Percentiles rank a stretch among this genome's conserved stretches.
Evolutionary conservation across 768 basidiomycete species (phyloP).

Genomic region (Russula abietina): DNA sequence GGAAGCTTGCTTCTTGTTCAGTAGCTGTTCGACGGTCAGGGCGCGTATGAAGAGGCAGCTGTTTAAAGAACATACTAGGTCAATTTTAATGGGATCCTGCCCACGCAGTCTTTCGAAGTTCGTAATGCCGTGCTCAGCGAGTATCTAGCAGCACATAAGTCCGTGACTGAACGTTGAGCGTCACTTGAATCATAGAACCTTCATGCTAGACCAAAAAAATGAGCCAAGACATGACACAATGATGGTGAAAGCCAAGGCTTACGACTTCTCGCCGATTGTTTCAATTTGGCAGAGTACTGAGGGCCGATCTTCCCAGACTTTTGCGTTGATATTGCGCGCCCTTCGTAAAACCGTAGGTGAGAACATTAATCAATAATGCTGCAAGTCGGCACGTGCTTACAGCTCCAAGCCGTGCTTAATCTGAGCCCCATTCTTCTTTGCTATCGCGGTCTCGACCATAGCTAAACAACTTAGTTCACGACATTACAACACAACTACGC

Average conservation of each 20-base stretch:
- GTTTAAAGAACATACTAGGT: slow-evolving; percentile 41
- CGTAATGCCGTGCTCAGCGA: slow-evolving; percentile 67
- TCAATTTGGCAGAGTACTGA: slow-evolving; percentile 81
- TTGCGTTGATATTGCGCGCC: slow-evolving; percentile 69
- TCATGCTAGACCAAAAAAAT: slow-evolving; percentile 22
- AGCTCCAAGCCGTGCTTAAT: slow-evolving; percentile 71
- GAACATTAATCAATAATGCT: neutral
- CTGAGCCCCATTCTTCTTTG: slow-evolving; percentile 57
- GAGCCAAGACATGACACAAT: neutral
- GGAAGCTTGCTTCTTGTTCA: slow-evolving; percentile 24
- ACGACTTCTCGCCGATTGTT: slow-evolving; percentile 92
- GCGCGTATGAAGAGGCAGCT: neutral
- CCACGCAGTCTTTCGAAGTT: slow-evolving; percentile 51
- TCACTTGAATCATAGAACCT: slow-evolving; percentile 24
- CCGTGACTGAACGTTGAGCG: slow-evolving; percentile 17
- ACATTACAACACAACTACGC: neutral
- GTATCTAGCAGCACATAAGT: slow-evolving; percentile 41
- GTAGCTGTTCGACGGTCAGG: slow-evolving; percentile 17
- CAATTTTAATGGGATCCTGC: slow-evolving; percentile 56
- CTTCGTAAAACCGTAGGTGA: slow-evolving; percentile 34
- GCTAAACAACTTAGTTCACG: slow-evolving; percentile 38
- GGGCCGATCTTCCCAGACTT: slow-evolving; percentile 88
- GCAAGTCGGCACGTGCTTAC: slow-evolving; percentile 35
- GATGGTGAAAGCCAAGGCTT: slow-evolving; percentile 30
- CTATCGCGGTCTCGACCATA: slow-evolving; percentile 69